Base-by-base conservation (phyloP, 495 filamentous ascomycete species). In the Penicillium simplicissimum region DNA sequence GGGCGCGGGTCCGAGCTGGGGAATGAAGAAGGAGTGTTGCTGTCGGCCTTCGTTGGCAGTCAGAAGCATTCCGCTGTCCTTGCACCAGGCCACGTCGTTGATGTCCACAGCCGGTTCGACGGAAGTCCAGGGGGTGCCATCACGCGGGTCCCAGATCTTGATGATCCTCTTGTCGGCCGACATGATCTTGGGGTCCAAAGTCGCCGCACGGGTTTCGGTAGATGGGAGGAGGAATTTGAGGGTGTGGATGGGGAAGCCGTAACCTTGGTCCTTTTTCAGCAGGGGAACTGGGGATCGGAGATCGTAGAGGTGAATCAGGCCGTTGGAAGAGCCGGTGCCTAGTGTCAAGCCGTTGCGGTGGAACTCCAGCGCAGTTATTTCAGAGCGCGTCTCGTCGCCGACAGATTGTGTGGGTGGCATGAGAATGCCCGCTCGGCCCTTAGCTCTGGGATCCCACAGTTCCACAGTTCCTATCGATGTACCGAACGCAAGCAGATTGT, bases 401-500 rank as follows among this genome's bases (percentile, higher is more conserved):
- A 74, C 72, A 25, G 64, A 60, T 15, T 81, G 74, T 43, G 75
- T 64, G 8, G 78, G 77, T 9, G 75, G 73, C 9, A 86, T 79
- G 5, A 99, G 78, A 21, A 92, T 79, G 23, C 90, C 92, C n/a
- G 95, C 87, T 31, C 92, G 83, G 58, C 86, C 87, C 69, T 91
- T 88, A 56, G 87, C 89, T 62, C 96, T 82, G 4, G 93, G 83
- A 71, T 99, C 96, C 90, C 91, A 99, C 63, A 98, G 92, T 64
- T 98, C 96, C 34, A 98, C 93, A 7, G 92, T 96, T n/a, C 96
- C 94, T 40, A 91, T 76, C 3, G 90, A 90, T n/a, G 96, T 98
- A 35, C 96, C 96, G 67, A 99, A 98, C 1, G 96, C 93, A 45
- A 94, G 82, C 11, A 99, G 81, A 43, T 92, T 93, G 72, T 99